Evolutionary conservation across 306 rosid species (phyloP), one percentile per base, ranked within the genome.

Genomic region (Mimosa pudica): DNA sequence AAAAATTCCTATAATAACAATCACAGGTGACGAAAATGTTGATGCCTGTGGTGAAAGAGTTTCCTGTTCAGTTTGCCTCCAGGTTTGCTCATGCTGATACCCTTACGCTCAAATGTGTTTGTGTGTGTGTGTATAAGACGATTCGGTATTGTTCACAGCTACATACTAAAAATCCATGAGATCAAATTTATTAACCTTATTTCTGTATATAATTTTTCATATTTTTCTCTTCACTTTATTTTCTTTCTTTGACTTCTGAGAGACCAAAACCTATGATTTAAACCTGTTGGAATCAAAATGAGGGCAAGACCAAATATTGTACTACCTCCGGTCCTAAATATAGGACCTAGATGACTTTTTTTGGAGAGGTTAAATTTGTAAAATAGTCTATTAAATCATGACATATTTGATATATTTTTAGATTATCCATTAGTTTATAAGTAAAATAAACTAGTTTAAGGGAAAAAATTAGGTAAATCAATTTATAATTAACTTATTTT

Each of bases 41-140:
- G 99, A 95, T 81, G 96, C 90, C 71, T 90, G 93, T 32, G 99
- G 96, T 13, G 94, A 91, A 24, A 86, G 83, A 87, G 94, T 89
- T 76, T 91, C 92, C 13, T 95, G 99, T 75, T 95, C 98, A 24
- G 99, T 95, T 71, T 95, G 99, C 87, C 96, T 93, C 77, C 99
- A 95, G 98, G 98, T 94, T 65, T 55, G 83, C 71, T 13, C 42
- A 33, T 10, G 18, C 46, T 30, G 45, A 7, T 76, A 24, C 14
- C 14, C 30, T 33, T 11, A 2, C 63, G 0, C 63, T 1, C 33
- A 18, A 57, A 3, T 18, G 32, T 57, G 63, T n/a, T 0, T 58
- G 4, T 24, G 0, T 60, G 63, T n/a, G 3, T 58, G 4, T 24
- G 0, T 60, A 20, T 2, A 60, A 60, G 63, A 18, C 9, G 65